These are phyloP conservation scores for Rhamnella rubrinervis DNA, from an alignment of 331 rosid genomes.

Conservation along the genomic window DNA sequence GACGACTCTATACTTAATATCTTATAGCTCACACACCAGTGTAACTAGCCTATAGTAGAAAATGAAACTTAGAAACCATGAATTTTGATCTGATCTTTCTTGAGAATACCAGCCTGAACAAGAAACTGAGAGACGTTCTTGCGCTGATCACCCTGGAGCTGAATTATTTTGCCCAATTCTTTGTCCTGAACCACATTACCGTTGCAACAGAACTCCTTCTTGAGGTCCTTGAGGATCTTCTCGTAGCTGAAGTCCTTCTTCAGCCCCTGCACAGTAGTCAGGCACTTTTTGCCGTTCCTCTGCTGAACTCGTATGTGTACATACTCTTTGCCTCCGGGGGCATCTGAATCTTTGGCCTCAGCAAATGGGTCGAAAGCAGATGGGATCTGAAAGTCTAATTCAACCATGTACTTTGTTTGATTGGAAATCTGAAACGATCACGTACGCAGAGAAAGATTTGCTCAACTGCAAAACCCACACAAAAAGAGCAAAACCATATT, in stretches of 20 bases:
- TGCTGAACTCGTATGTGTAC: conserved; percentile 80
- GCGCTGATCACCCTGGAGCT: conserved; percentile 90
- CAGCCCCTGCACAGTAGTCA: conserved; percentile 90
- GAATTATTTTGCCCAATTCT: conserved; percentile 75
- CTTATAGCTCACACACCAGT: no score
- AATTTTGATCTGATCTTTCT: conserved; percentile 71
- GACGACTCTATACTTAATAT: no score
- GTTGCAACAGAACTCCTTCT: conserved; percentile 89
- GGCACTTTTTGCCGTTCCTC: conserved; percentile 85
- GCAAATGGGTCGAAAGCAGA: conserved; percentile 68
- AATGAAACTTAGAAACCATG: conserved; percentile 57
- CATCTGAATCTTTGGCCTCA: conserved; percentile 66
- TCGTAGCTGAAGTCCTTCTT: conserved; percentile 72
- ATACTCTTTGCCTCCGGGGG: conserved; percentile 68
- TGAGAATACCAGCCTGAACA: conserved; percentile 52
- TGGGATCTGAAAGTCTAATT: conserved; percentile 52
- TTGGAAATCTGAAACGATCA: conserved; percentile 6
- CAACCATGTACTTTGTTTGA: conserved; percentile 78
- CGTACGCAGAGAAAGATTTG: background rate
- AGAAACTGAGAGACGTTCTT: conserved; percentile 73
- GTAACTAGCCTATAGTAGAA: background rate
- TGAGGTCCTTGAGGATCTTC: conserved; percentile 78
- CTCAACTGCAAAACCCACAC: background rate
- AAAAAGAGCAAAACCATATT: no score
- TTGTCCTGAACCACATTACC: conserved; percentile 92